Base-by-base conservation (phyloP, 148 eudicot genomes). In the Arbutus unedo region DNA sequence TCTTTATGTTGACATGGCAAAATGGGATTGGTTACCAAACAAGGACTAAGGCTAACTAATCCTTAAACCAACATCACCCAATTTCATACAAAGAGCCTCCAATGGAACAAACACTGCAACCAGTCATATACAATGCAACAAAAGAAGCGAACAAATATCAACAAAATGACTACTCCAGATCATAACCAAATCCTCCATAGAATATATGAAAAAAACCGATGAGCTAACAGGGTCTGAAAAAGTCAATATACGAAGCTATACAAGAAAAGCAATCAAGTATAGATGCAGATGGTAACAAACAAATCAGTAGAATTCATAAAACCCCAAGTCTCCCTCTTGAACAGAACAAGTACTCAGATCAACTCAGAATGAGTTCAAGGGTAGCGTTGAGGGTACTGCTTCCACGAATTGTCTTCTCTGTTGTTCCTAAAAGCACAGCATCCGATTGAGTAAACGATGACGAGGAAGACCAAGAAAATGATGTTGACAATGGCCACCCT, bases 401-500 rank as follows among this genome's bases (percentile, higher is more conserved):
- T 86, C 13, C 81, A 59, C 77, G 85, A 68, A 72, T 90, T 90
- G 81, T 90, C 97, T 84, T 88, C 91, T 79, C 98, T 81, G 86
- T 96, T 94, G 97, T 93, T 96, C 77, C 98, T 88, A 87, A 94
- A 94, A 16, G 99, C 98, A 43, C 95, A 92, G 86, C 99, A 96
- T 3, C 98, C 99, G 2, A 94, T 83, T 6, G 97, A 90, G 86
- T 96, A 96, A n/a, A 96, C 94, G 47, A 93, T 83, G 85, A 96
- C 85, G 79, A 96, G 92, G 90, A 91, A 79, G 79, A 96, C 82
- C 13, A 94, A 91, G 86, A 92, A 84, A 14, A 96, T 85, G 74
- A 94, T 85, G 86, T 92, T 94, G 85, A 96, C 70, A 1, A 93
- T 77, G 0, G 98, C 97, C 49, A 93, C 92, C 84, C 79, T 96